These are phyloP conservation scores for Fonsecaea erecta DNA, from an alignment of 2,329 filamentous ascomycete genomes.

Conservation along the genomic window DNA sequence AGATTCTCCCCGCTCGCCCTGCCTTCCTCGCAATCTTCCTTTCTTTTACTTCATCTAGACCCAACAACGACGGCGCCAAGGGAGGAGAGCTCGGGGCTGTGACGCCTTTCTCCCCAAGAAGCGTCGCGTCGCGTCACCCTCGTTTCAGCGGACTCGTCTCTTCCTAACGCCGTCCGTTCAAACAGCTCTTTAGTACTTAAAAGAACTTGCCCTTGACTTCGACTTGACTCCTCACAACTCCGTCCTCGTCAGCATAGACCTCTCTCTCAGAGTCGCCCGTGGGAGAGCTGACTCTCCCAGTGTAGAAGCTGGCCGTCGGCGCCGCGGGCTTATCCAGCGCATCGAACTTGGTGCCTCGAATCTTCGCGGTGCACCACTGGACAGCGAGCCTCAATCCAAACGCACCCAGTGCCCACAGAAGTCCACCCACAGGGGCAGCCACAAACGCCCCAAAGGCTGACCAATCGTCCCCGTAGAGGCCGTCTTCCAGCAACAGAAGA, in stretches of 20 bases:
- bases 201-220: constrained; percentile 38
- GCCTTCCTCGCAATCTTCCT: background rate
- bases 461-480: constrained; percentile 79
- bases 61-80: background rate
- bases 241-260: constrained; percentile 28
- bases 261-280: constrained; percentile 21
- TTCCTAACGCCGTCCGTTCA: too few relatives aligned
- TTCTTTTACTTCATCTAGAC: background rate
- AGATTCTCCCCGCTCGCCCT: background rate
- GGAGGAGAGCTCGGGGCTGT: background rate
- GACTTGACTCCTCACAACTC: constrained; percentile 35
- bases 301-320: constrained; percentile 34
- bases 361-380: constrained; percentile 63
- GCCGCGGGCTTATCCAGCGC: constrained; percentile 64
- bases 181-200: constrained; percentile 7
- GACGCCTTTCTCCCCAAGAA: too few relatives aligned
- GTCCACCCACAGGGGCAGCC: constrained; percentile 74
- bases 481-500: constrained; percentile 72
- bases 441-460: constrained; percentile 80
- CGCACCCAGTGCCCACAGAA: constrained; percentile 72
- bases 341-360: constrained; percentile 66
- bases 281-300: constrained; percentile 17
- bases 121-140: too few relatives aligned
- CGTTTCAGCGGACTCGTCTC: background rate
- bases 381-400: constrained; percentile 63